These are phyloP conservation scores for Russula virescens DNA, from an alignment of 768 basidiomycete species.

Conservation along the genomic window DNA sequence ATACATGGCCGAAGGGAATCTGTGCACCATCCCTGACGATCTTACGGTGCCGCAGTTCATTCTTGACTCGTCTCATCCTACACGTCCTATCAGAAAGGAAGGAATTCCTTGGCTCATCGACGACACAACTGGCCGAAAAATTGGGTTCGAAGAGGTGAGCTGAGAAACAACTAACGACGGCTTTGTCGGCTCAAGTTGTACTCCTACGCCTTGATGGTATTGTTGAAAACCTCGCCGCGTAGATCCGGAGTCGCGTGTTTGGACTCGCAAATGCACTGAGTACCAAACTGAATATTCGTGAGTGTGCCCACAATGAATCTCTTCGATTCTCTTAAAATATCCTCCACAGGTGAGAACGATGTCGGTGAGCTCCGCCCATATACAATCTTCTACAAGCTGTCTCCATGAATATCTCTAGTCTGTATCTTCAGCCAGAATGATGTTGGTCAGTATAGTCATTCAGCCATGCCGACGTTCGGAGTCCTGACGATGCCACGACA, in stretches of 20 bases:
- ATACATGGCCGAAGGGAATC: neutral
- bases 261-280: constrained; percentile 36
- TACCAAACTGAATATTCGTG: constrained; percentile 32
- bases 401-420: constrained; percentile 14
- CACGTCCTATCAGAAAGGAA: neutral
- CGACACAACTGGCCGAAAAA: constrained; percentile 32
- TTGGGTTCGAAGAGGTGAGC: constrained; percentile 35
- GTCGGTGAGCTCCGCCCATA: constrained; percentile 30
- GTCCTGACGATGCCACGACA: neutral
- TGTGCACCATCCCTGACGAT: neutral
- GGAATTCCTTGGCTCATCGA: constrained; percentile 38
- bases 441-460: constrained; percentile 23
- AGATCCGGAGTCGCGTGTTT: constrained; percentile 34
- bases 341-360: constrained; percentile 33
- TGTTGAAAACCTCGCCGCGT: neutral
- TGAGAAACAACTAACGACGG: too few relatives aligned
- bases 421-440: constrained; percentile 26
- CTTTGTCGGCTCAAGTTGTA: too few relatives aligned
- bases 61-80: neutral
- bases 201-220: too few relatives aligned
- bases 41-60: neutral
- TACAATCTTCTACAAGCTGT: neutral
- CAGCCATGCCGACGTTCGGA: neutral
- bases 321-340: neutral
- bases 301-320: constrained; percentile 12